Conservation (phyloP, 495 filamentous ascomycete species). For the Tuber aestivum region DNA sequence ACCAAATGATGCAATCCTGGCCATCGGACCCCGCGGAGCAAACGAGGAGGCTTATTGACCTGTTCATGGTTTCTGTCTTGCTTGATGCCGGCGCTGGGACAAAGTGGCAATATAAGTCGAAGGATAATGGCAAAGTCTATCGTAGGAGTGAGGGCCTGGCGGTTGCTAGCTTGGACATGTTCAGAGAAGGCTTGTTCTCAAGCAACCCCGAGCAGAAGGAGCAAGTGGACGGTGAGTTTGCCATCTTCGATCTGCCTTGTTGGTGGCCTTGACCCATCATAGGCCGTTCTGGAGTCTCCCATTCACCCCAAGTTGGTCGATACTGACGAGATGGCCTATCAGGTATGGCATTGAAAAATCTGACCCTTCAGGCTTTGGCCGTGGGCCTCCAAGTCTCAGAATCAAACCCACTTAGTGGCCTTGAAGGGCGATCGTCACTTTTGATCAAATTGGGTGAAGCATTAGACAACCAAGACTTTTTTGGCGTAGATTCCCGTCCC, state of each 20-base stretch:
- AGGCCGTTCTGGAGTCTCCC: not conserved
- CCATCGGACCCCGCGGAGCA: conserved; percentile 63
- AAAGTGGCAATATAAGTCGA: conserved; percentile 80
- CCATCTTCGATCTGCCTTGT: not conserved
- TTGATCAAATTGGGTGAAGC: conserved; percentile 70
- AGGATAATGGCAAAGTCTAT: conserved; percentile 79
- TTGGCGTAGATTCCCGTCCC: conserved; percentile 76
- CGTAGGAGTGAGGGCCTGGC: conserved; percentile 86
- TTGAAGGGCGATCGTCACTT: conserved; percentile 79
- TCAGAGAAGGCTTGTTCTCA: conserved; percentile 88
- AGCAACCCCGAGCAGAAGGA: conserved; percentile 71
- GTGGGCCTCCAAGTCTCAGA: conserved; percentile 78
- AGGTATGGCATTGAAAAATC: conserved; percentile 60
- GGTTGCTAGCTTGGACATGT: conserved; percentile 95
- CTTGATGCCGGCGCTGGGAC: conserved; percentile 83
- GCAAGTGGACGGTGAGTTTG: conserved; percentile 69
- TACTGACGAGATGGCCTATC: conserved; percentile 9
- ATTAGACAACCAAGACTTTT: conserved; percentile 73
- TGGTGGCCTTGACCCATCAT: not conserved
- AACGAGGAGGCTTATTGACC: conserved; percentile 69
- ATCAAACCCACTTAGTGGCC: conserved; percentile 73
- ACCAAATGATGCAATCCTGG: conserved; percentile 65
- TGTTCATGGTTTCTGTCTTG: conserved; percentile 85
- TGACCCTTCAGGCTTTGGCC: conserved; percentile 68
- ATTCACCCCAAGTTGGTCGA: not conserved